Evolutionary conservation across 306 rosid species (phyloP).

Genomic region (Styphnolobium japonicum): DNA sequence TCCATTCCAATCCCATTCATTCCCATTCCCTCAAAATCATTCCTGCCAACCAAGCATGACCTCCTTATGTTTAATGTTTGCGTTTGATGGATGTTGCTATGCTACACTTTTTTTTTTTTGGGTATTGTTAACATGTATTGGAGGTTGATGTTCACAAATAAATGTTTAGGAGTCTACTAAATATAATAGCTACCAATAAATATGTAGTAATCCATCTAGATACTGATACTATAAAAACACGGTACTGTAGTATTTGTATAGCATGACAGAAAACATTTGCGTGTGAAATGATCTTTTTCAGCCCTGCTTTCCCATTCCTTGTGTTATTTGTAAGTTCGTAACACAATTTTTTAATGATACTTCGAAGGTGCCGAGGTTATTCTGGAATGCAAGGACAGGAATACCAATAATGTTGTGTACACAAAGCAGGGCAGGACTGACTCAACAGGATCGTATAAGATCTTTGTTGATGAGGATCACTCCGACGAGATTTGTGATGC

Average conservation of each 20-base stretch:
- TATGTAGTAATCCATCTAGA: no score
- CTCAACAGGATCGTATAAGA: conserved; percentile 53
- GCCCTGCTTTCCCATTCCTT: not conserved
- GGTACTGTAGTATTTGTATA: not conserved
- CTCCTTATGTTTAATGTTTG: not conserved
- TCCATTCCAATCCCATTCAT: no score
- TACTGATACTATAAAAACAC: no score
- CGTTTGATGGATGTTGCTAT: not conserved
- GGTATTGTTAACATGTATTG: no score
- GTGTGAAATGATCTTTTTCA: not conserved
- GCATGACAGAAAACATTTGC: not conserved
- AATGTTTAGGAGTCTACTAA: no score
- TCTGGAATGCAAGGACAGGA: conserved; percentile 66
- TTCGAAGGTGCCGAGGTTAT: conserved; percentile 70
- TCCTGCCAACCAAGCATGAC: no score
- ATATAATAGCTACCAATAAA: no score
- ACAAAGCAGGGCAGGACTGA: conserved; percentile 55
- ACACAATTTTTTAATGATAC: not conserved
- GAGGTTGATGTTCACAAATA: no score
- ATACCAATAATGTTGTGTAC: conserved; percentile 38
- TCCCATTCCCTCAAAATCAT: no score
- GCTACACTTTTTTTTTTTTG: not conserved
- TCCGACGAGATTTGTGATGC: conserved; percentile 66
- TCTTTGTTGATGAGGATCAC: conserved; percentile 61
- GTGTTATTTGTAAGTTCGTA: not conserved